These are phyloP conservation scores for Mortierella antarctica DNA, from an alignment of 192 early-diverging fungal species.

Conservation along the genomic window DNA sequence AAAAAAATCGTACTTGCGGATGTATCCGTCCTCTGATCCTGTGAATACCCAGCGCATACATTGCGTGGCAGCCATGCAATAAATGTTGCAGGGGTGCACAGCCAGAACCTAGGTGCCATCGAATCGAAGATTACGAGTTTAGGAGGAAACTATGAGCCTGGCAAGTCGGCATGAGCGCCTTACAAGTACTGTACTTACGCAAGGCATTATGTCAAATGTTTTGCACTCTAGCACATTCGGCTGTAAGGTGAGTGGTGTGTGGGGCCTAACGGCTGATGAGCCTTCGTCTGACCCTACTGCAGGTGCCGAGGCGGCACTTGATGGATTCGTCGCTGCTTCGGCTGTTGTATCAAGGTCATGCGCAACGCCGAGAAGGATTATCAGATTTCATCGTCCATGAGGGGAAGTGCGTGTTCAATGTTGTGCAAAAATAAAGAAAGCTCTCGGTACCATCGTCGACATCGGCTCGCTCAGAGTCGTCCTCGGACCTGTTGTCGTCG, in stretches of 20 bases:
- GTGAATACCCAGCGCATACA: conserved; percentile 87
- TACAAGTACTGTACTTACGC: conserved; percentile 27
- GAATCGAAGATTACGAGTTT: not conserved
- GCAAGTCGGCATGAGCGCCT: not conserved
- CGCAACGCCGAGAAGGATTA: too few relatives aligned
- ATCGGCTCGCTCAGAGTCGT: conserved; percentile 44
- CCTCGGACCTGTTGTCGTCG: conserved; percentile 37
- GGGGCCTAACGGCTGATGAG: conserved; percentile 15
- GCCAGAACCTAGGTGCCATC: conserved; percentile 60
- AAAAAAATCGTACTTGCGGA: conserved; percentile 94
- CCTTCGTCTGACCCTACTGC: not conserved
- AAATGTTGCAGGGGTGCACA: conserved; percentile 75
- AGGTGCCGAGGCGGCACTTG: not conserved
- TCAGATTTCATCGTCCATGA: too few relatives aligned
- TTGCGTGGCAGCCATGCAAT: conserved; percentile 71
- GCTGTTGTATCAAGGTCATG: too few relatives aligned
- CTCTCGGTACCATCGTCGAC: conserved; percentile 29
- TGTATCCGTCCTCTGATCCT: conserved; percentile 93
- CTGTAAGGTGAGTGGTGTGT: conserved; percentile 41
- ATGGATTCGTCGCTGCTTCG: not conserved
- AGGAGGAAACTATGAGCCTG: not conserved
- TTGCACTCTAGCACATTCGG: conserved; percentile 52
- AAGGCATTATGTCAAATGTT: conserved; percentile 58
- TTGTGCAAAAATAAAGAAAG: not conserved
- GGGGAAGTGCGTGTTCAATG: too few relatives aligned